phyloP scores from a whole-genome alignment of 129 eudicot species.

The Deinandra increscens region DNA sequence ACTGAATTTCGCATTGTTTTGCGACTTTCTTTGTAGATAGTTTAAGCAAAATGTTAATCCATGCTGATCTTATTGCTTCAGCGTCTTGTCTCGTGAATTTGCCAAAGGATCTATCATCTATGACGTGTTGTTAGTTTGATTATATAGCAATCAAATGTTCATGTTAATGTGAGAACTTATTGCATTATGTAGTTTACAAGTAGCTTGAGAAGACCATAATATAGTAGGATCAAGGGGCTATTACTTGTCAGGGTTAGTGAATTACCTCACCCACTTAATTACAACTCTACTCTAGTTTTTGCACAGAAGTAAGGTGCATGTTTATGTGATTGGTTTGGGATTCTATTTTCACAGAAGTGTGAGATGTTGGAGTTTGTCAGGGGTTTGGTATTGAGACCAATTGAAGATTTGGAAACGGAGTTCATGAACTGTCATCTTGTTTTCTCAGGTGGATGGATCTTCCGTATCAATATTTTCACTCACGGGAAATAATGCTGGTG shows the following conservation, averaged over 20 bases:
- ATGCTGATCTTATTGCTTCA: background rate
- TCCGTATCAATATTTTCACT: constrained; percentile 92
- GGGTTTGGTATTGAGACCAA: background rate
- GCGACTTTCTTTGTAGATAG: background rate
- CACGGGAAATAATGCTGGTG: constrained; percentile 76
- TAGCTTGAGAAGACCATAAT: background rate
- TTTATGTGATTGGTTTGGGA: background rate
- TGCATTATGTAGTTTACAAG: background rate
- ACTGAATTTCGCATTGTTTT: background rate
- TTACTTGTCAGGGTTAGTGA: constrained; percentile 13
- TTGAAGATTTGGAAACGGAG: background rate
- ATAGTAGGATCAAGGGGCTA: constrained; percentile 26
- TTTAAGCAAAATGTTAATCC: background rate
- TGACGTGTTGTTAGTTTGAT: background rate
- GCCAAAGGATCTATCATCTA: background rate
- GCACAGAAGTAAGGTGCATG: background rate
- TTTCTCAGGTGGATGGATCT: constrained; percentile 80
- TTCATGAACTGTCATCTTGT: background rate
- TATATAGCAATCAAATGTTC: background rate
- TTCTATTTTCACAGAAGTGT: background rate
- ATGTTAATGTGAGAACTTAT: background rate
- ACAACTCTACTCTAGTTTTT: background rate
- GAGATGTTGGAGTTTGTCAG: background rate
- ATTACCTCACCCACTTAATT: too few relatives aligned
- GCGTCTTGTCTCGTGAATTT: background rate